phyloP scores from a whole-genome alignment of 805 yeast species.

The Wickerhamiella lipophila region DNA sequence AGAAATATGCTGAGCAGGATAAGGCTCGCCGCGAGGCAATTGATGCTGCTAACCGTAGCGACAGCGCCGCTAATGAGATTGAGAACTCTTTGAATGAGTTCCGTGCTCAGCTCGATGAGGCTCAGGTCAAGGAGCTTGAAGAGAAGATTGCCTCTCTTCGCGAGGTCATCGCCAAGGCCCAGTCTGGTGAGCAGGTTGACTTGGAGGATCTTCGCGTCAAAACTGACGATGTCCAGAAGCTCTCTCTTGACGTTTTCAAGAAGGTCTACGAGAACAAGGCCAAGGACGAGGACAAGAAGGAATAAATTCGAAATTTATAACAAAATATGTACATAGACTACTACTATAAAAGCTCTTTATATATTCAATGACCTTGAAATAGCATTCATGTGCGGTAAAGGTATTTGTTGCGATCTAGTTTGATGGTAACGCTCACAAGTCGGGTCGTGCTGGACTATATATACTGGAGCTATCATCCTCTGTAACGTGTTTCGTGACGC shows the following conservation, averaged over 20 bases:
- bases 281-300: slow-evolving; percentile 25
- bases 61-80: slow-evolving; percentile 73
- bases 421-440: too few species aligned
- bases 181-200: slow-evolving; percentile 52
- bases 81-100: slow-evolving; percentile 75
- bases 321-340: slow-evolving; percentile 9
- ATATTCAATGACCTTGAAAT: background rate
- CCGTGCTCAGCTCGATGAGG: slow-evolving; percentile 49
- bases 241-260: slow-evolving; percentile 71
- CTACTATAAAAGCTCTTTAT: background rate
- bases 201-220: slow-evolving; percentile 57
- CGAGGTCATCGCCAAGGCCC: slow-evolving; percentile 62
- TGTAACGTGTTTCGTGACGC: too few species aligned
- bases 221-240: slow-evolving; percentile 72
- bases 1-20: slow-evolving; percentile 77
- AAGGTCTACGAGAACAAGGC: slow-evolving; percentile 45
- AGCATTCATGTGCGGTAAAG: too few species aligned
- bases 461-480: too few species aligned
- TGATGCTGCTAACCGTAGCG: slow-evolving; percentile 76
- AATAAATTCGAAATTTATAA: slow-evolving; percentile 1
- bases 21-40: slow-evolving; percentile 73
- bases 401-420: too few species aligned
- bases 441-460: too few species aligned
- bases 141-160: slow-evolving; percentile 50
- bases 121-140: slow-evolving; percentile 42